Evolutionary conservation across 1,139 yeast genomes (phyloP), one percentile per base, ranked within the genome.

Genomic region (Taphrina pruni): DNA sequence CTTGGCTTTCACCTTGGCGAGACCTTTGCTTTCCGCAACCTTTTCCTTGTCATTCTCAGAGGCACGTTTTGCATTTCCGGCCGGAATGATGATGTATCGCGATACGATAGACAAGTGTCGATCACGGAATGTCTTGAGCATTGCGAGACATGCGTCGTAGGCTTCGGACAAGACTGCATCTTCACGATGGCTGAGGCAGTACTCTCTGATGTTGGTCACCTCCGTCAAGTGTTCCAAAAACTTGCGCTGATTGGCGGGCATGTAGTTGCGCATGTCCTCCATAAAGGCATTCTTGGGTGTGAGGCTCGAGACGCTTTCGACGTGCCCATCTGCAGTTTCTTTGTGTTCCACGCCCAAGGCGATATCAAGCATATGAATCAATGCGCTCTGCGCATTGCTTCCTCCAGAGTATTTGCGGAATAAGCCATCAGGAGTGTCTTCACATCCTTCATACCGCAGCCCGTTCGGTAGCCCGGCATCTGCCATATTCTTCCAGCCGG

Each of bases 401-500:
- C 98, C 98, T 35, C 98, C 98, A 6, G 96, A 83, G 77, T 85
- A 89, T 41, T 83, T 78, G 72, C 90, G 82, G 69, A 87, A 88
- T 32, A 75, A 78, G 0, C 78, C 74, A 39, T 72, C 73, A 26
- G 68, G 67, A 2, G 69, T 68, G 72, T 89, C 93, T 69, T 85
- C 81, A 43, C 71, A 70, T 35, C 71, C 69, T 46, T 69, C 68
- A 43, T 70, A 70, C n/a, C 71, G 35, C 26, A 70, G 60, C 9
- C 71, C 71, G 14, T 86, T 78, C 65, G 91, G 88, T 70, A 93
- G 82, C 0, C 97, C 97, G 0, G 89, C 92, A 72, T 87, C 93
- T 21, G 85, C 86, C 97, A 93, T 92, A 75, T 90, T 90, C 77
- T 88, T 87, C 96, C 97, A 93, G 0, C 97, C 98, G 0, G 97